A percentile compares a stretch with the other conserved stretches of the same genome.
These are phyloP conservation scores for Heliocybe sulcata DNA, from an alignment of 1,284 basidiomycete genomes.

Conservation along the genomic window DNA sequence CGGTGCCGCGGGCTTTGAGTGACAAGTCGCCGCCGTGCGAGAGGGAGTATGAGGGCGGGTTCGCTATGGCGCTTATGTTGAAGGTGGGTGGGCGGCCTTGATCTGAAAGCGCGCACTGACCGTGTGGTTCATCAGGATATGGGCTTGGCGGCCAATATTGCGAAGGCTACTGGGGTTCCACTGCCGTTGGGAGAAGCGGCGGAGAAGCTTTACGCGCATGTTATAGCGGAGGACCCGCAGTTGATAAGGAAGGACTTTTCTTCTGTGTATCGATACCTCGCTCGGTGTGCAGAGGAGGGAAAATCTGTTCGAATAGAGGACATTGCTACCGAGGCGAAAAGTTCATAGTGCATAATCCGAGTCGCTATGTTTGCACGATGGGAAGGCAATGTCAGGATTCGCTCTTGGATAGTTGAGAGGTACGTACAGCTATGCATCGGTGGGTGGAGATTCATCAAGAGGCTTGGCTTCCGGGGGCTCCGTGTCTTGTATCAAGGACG, in stretches of 20 bases:
- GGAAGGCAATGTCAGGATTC: too few species aligned
- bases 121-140: slow-evolving; percentile 52
- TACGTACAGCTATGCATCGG: too few species aligned
- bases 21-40: slow-evolving; percentile 77
- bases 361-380: too few species aligned
- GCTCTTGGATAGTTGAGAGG: not conserved
- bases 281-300: slow-evolving; percentile 5
- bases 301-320: slow-evolving; percentile 4
- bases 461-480: not conserved
- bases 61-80: slow-evolving; percentile 78
- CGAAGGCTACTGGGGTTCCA: slow-evolving; percentile 37
- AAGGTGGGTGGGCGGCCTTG: slow-evolving; percentile 42
- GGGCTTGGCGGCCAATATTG: slow-evolving; percentile 66
- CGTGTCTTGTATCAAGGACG: not conserved
- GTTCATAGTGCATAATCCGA: not conserved
- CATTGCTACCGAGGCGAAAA: not conserved
- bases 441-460: not conserved
- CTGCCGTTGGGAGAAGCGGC: slow-evolving; percentile 64
- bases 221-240: slow-evolving; percentile 46
- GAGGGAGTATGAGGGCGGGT: slow-evolving; percentile 77
- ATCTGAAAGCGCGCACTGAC: not conserved
- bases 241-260: slow-evolving; percentile 73
- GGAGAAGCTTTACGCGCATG: slow-evolving; percentile 48
- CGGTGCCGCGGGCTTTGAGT: slow-evolving; percentile 69
- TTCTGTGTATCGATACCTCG: slow-evolving; percentile 65